These are phyloP conservation scores for Panus rudis DNA, from an alignment of 768 basidiomycete genomes.

Conservation along the genomic window DNA sequence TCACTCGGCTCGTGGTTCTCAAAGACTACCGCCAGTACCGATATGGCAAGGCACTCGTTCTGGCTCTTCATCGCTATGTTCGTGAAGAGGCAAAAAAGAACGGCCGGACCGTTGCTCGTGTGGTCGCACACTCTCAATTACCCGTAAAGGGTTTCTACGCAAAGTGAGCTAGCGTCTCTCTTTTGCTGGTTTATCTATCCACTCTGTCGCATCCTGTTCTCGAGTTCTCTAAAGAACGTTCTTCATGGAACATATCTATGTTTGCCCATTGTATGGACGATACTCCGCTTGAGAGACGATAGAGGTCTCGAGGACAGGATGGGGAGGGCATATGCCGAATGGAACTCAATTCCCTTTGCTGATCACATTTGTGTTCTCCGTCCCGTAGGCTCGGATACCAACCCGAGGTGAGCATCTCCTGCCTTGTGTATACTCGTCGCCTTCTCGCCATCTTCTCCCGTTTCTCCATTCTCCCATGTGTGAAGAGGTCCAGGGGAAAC, in stretches of 20 bases:
- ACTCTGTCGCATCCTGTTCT: neutral
- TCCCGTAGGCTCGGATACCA: constrained; percentile 59
- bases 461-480: no score
- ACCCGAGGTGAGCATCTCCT: constrained; percentile 45
- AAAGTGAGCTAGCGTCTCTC: constrained; percentile 41
- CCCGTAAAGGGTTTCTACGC: constrained; percentile 67
- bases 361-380: constrained; percentile 5
- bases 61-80: constrained; percentile 55
- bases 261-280: no score
- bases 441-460: neutral
- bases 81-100: constrained; percentile 33
- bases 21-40: constrained; percentile 54
- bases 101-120: constrained; percentile 34
- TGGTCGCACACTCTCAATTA: constrained; percentile 57
- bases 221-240: neutral
- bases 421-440: neutral
- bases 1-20: constrained; percentile 64
- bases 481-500: no score
- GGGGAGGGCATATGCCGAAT: no score
- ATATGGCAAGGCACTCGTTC: constrained; percentile 63
- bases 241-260: no score
- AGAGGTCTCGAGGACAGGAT: no score
- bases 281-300: no score
- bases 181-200: neutral
- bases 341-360: neutral